Conservation (phyloP, 176 grass and related monocot genomes). For the Thalia dealbata region DNA sequence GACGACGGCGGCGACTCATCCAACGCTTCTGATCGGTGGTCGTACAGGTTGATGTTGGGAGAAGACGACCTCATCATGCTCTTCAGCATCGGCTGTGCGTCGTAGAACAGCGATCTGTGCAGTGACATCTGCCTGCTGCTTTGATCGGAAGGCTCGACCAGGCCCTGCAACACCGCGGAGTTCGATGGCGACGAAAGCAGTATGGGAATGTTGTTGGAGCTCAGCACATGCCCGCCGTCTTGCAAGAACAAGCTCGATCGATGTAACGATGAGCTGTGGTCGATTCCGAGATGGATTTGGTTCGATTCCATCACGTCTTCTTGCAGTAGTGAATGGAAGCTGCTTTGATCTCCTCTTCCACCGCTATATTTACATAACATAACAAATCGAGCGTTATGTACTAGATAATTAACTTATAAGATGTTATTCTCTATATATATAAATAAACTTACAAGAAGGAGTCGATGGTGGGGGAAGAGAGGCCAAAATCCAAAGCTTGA, state of each 20-base stretch:
- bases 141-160: background rate
- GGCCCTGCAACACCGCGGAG: background rate
- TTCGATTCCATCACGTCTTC: background rate
- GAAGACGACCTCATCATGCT: too few species aligned
- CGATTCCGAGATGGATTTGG: too few species aligned
- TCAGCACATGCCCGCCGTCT: background rate
- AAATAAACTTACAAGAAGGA: conserved; percentile 40
- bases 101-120: background rate
- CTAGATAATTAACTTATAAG: too few species aligned
- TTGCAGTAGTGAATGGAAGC: conserved; percentile 9
- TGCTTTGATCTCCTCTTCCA: background rate
- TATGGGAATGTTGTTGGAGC: background rate
- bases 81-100: background rate
- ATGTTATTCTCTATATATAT: too few species aligned
- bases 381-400: too few species aligned
- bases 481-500: conserved; percentile 23
- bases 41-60: background rate
- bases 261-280: too few species aligned
- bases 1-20: background rate
- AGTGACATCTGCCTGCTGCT: background rate
- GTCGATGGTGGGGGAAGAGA: conserved; percentile 23
- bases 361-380: background rate
- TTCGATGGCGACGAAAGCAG: background rate
- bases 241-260: background rate
- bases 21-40: conserved; percentile 23